Base-by-base conservation (phyloP, 1,284 basidiomycete species). In the Sparassis latifolia region DNA sequence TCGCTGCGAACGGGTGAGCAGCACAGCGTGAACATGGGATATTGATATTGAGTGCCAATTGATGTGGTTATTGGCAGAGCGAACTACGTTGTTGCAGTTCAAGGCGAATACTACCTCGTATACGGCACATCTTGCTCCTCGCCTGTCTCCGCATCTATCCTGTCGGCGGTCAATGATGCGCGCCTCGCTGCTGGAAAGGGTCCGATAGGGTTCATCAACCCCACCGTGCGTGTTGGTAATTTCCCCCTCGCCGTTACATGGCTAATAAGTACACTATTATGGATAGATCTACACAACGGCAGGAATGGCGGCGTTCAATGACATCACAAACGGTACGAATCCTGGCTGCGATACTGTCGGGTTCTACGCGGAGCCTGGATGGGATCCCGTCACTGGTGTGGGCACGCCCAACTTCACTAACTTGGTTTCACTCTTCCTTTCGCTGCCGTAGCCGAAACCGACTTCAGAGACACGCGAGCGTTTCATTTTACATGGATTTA, bases 121-220 rank as follows among this genome's bases (percentile, higher is more conserved):
- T 53, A 49, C 20, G 58, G 56, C 38, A 59, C 58, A 38, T 57
- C 54, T 27, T 54, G 54, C 27, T 54, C 56, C 10, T 52, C 56
- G 31, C 58, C 58, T n/a, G 55, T 56, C 29, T 46, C 81, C 52
- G 72, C 77, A 7, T 75, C 68, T 2, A 68, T 86, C 48, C 59
- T 86, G 3, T 69, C 79, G 0, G 71, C 84, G 54, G 64, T 86
- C 45, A 86, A 86, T 55, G 83, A 86, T 55, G 77, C 73, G 2
- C 71, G 76, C n/a, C 56, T 79, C 20, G 63, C 62, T 5, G 63
- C 63, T 1, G 71, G 74, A 0, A 72, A 71, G 55, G 52, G 68
- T 4, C 48, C 76, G 9, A 66, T 83, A 4, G 81, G 80, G 0
- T 84, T 81, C 64, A 66, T 84, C 48, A 84, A 84, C 59, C 80